phyloP scores from a whole-genome alignment of 169 alveolate genomes.

The Eimeria sp. region DNA sequence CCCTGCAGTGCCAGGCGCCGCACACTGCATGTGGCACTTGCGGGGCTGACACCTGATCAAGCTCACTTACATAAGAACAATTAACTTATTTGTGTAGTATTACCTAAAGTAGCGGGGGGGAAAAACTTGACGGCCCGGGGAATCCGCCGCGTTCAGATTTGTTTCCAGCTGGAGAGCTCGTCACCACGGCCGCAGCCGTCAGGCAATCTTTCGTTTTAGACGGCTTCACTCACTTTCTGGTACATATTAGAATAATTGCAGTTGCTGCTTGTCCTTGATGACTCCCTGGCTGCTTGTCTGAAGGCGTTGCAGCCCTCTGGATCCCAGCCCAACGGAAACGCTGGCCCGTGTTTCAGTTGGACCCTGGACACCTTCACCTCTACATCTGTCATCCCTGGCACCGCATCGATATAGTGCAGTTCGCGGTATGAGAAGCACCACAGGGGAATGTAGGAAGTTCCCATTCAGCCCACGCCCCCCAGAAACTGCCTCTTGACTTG shows the following conservation, averaged over 20 bases:
- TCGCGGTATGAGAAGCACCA: conserved; percentile 9
- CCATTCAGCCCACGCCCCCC: background rate
- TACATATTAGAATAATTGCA: background rate
- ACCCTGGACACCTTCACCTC: background rate
- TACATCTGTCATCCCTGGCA: conserved; percentile 2
- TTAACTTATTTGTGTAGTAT: background rate
- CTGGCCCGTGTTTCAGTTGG: background rate
- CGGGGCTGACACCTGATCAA: conserved; percentile 41
- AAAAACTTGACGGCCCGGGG: background rate
- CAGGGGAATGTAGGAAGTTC: conserved; percentile 30
- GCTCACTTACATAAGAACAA: background rate
- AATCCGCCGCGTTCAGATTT: background rate
- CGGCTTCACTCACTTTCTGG: background rate
- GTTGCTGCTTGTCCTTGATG: background rate
- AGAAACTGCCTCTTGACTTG: background rate
- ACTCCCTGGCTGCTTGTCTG: background rate
- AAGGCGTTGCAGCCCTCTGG: background rate
- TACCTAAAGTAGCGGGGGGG: background rate
- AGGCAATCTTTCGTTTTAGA: background rate
- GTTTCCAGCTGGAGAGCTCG: background rate
- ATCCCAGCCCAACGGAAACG: background rate
- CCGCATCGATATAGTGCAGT: background rate
- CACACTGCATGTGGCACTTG: conserved; percentile 65
- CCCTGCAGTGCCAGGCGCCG: background rate
- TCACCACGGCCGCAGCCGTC: background rate